Base-by-base conservation (phyloP, 2,329 filamentous ascomycete species). In the Fusarium fujikuroi region DNA sequence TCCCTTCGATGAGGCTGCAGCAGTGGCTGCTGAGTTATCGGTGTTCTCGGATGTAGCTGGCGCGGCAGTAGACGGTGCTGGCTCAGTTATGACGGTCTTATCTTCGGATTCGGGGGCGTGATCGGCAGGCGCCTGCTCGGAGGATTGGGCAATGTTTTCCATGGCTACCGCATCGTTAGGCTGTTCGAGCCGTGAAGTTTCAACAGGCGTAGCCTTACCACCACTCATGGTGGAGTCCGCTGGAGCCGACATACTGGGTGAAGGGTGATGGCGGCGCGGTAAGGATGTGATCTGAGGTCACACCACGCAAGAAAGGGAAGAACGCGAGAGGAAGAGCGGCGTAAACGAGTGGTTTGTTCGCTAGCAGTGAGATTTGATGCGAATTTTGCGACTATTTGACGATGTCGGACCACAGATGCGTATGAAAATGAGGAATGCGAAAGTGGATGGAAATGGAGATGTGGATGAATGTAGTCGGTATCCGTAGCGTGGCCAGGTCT, bases 101-200 rank as follows among this genome's bases (percentile, higher is more conserved):
- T 75, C 63, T 60, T 71, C 47, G 61, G 73, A 39, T 57, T 74
- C 75, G 65, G 68, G 59, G 39, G 60, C 60, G 60, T 60, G 57
- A 60, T 70, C 68, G 60, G 65, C 66, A 47, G 66, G 61, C 43
- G 60, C 59, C 52, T 73, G 60, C 53, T 75, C 71, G 36, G 73
- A 60, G 23, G 69, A 65, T 56, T 80, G 77, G 58, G 76, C 66
- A 57, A 84, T 80, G 60, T 70, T 79, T 66, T 80, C 77, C 81
- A 83, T 82, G 53, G 80, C 78, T 37, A 84, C 80, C 63, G 82
- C 81, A 72, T 83, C 83, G 57, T 71, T 78, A 61, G 80, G 79
- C 69, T 83, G 81, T 37, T 79, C 75, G 63, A 82, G 77, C 52
- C 75, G 77, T 36, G 79, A 76, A 63, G 71, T 64, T 56, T 80